Evolutionary conservation across 2,329 filamentous ascomycete genomes (phyloP), one percentile per base, ranked within the genome.

Genomic region (Alternaria gansuensis): DNA sequence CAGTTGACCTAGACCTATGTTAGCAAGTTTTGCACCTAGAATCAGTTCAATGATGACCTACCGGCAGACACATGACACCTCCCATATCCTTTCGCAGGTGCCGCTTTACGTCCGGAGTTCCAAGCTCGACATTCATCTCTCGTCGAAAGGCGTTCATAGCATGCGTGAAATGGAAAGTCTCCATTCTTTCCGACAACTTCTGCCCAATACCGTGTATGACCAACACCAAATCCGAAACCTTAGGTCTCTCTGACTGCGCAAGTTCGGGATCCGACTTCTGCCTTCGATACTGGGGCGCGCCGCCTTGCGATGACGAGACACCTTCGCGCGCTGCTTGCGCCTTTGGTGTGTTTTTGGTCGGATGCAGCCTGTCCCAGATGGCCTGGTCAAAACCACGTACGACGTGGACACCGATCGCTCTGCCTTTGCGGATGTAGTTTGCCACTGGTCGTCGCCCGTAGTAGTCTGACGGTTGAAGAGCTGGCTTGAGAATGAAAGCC

Each of bases 161-260:
- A 75, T 98, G 94, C 0, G 95, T 99, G 70, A 99, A 99, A 76
- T 98, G 92, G 70, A 93, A 99, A 68, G 92, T 97, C 77, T 98
- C 94, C 60, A 98, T 92, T 11, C 93, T 85, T 75, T 99, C 93
- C 0, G 93, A 96, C 49, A 98, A 84, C 75, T 99, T 98, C 76
- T 99, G 95, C 0, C 95, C 95, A 64, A 99, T 98, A 2, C 95
- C 95, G 71, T 99, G 95, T 41, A 95, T 91, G 9, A 98, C 92
- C 4, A 99, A 83, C 2, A 98, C 86, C 7, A 99, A 82, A 72
- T 99, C 95, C 0, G 90, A 94, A 5, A 96, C 91, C 60, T 88
- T 87, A 2, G 88, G 88, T 28, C 73, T 87, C 84, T 74, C 92
- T 83, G 66, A 86, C 80, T 73, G 83, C 78, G 78, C 92, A 90